phyloP scores from a whole-genome alignment of 2,329 filamentous ascomycete species.

The Xylariales sp. region DNA sequence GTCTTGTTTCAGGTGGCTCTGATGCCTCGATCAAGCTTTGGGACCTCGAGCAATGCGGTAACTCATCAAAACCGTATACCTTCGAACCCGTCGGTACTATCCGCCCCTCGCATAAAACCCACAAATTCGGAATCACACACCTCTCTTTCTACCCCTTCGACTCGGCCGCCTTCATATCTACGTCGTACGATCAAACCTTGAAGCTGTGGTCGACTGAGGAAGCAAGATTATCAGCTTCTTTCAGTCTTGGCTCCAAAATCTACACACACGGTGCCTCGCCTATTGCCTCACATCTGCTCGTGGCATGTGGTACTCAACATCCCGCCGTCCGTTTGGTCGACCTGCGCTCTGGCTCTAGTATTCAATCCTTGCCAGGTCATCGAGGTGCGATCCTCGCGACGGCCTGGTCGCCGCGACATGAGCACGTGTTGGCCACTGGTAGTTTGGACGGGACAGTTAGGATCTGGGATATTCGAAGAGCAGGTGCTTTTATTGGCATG shows the following conservation, averaged over 20 bases:
- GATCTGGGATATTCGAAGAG: slow-evolving; percentile 87
- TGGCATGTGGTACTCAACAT: slow-evolving; percentile 89
- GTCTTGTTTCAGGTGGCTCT: slow-evolving; percentile 85
- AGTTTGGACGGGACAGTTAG: slow-evolving; percentile 86
- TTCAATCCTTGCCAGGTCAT: slow-evolving; percentile 77
- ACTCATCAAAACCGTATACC: slow-evolving; percentile 58
- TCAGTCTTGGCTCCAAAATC: slow-evolving; percentile 74
- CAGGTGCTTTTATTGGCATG: slow-evolving; percentile 78
- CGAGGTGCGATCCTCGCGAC: slow-evolving; percentile 75
- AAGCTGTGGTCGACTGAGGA: slow-evolving; percentile 79
- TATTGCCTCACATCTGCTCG: slow-evolving; percentile 77
- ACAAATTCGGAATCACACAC: slow-evolving; percentile 80
- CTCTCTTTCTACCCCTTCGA: slow-evolving; percentile 84
- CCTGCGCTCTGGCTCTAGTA: slow-evolving; percentile 80
- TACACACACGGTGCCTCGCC: slow-evolving; percentile 84
- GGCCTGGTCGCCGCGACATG: slow-evolving; percentile 84
- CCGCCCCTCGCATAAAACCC: slow-evolving; percentile 58
- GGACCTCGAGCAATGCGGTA: slow-evolving; percentile 77
- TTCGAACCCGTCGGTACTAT: slow-evolving; percentile 67
- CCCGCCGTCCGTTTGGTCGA: slow-evolving; percentile 87
- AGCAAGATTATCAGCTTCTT: slow-evolving; percentile 71
- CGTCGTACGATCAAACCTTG: slow-evolving; percentile 80
- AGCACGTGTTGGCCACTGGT: slow-evolving; percentile 84
- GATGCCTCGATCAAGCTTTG: slow-evolving; percentile 88
- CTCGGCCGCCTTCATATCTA: slow-evolving; percentile 78